These are phyloP conservation scores for Lodderomyces margitis DNA, from an alignment of 1,139 yeast species.

Conservation along the genomic window DNA sequence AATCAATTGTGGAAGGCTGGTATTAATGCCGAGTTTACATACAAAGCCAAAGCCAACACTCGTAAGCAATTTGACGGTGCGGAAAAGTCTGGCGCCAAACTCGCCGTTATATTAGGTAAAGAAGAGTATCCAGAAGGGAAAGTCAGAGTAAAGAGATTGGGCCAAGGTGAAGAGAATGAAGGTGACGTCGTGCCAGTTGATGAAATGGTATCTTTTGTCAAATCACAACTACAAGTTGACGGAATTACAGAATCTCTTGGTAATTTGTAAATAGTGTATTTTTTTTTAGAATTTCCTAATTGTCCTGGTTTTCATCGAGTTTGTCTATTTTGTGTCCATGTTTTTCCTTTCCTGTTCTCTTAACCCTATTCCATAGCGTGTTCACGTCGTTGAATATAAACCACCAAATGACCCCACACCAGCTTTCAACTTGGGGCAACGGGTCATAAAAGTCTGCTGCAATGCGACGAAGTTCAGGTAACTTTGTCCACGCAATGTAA, in stretches of 20 bases:
- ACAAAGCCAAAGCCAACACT: slow-evolving; percentile 88
- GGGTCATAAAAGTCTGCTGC: slow-evolving; percentile 84
- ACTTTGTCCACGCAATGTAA: slow-evolving; percentile 83
- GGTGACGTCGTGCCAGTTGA: slow-evolving; percentile 74
- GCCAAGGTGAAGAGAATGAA: slow-evolving; percentile 83
- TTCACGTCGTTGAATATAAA: slow-evolving; percentile 70
- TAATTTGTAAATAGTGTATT: slow-evolving; percentile 3
- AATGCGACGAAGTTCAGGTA: slow-evolving; percentile 61
- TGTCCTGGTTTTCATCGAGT: slow-evolving; percentile 22
- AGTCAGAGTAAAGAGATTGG: slow-evolving; percentile 80
- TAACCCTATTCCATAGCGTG: slow-evolving; percentile 77
- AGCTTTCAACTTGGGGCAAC: slow-evolving; percentile 72
- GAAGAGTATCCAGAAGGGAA: slow-evolving; percentile 84
- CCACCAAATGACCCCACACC: slow-evolving; percentile 75
- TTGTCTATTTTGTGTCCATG: slow-evolving; percentile 27
- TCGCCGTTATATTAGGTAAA: slow-evolving; percentile 92
- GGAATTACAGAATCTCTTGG: slow-evolving; percentile 42
- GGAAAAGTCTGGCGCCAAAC: slow-evolving; percentile 86
- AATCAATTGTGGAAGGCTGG: slow-evolving; percentile 84
- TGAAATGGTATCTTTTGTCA: slow-evolving; percentile 56
- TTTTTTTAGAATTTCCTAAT: slow-evolving; percentile 10
- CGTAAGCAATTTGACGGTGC: slow-evolving; percentile 98
- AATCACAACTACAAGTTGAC: slow-evolving; percentile 55
- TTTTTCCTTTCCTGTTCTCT: slow-evolving; percentile 50
- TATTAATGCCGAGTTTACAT: slow-evolving; percentile 84